phyloP scores from a whole-genome alignment of 108 stramenopile genomes.

The Pseudonitzschia multiseries region DNA sequence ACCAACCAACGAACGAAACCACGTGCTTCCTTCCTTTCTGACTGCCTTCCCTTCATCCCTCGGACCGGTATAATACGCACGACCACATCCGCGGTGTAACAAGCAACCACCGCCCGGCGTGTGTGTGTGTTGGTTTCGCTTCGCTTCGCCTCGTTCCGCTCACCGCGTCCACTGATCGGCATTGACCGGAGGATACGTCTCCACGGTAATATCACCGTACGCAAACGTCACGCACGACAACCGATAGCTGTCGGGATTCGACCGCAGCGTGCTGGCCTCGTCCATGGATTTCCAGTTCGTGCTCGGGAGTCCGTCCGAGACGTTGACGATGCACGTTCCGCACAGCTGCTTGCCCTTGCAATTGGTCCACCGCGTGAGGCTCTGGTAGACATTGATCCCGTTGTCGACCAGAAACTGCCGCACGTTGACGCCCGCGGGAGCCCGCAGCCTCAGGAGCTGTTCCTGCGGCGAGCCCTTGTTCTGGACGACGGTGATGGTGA shows the following conservation, averaged over 20 bases:
- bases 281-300: constrained; percentile 90
- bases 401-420: constrained; percentile 84
- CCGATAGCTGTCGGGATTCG: constrained; percentile 89
- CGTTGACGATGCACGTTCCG: constrained; percentile 93
- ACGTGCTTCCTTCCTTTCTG: too few relatives aligned
- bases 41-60: too few relatives aligned
- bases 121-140: too few relatives aligned
- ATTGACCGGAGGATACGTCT: constrained; percentile 89
- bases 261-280: constrained; percentile 85
- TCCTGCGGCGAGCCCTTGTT: constrained; percentile 70
- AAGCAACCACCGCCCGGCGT: too few relatives aligned
- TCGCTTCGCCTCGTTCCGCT: not conserved
- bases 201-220: constrained; percentile 84
- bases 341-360: constrained; percentile 97
- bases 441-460: constrained; percentile 39
- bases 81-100: too few relatives aligned
- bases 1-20: too few relatives aligned
- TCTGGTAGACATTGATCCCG: constrained; percentile 93
- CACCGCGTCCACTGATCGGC: constrained; percentile 90
- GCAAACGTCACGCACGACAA: constrained; percentile 92
- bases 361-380: constrained; percentile 92
- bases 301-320: constrained; percentile 61
- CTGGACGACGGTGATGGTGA: constrained; percentile 82
- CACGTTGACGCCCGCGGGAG: constrained; percentile 72
- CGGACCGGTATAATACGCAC: too few relatives aligned